Base-by-base conservation (phyloP, 768 basidiomycete species). In the Phaeotremella fagi region DNA sequence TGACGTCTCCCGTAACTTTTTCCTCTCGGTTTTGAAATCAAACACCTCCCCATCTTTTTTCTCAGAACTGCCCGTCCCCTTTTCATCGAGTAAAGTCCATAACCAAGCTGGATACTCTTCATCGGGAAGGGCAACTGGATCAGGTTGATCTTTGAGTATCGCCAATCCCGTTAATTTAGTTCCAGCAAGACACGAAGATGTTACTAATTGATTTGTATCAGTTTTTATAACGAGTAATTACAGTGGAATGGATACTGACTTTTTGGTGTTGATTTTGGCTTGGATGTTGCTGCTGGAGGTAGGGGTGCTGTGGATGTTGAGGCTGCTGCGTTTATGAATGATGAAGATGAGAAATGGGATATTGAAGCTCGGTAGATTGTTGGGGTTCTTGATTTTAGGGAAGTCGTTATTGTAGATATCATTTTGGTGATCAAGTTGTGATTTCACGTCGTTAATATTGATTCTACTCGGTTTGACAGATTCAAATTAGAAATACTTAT, bases 31-130 rank as follows among this genome's bases (percentile, higher is more conserved):
- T 33, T 43, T 49, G 24, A 60, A 57, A 59, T 71, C 68, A 35
- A 58, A 61, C n/a, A n/a, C n/a, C n/a, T n/a, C n/a, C n/a, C n/a
- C n/a, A 37, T 33, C 51, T 2, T 41, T 48, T 33, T 50, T 49
- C 42, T 41, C 48, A 16, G 54, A 55, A 27, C 48, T 41, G 36
- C 48, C 43, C 26, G 46, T 28, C 33, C 59, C 44, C 3, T 55
- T 51, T 27, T 59, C 54, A 20, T 83, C 73, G 18, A 88, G 75
- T 33, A 90, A 67, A 14, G 79, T 83, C 91, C 91, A 95, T 35
- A 95, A 72, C 91, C 91, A 95, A 5, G 81, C 72, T 2, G 91
- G 91, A 71, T 95, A 94, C 61, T 84, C 83, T 38, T 87, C 85
- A 72, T 95, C 91, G 0, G 86, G 77, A 11, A 80, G 75, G 1